These are phyloP conservation scores for Yamadazyma atlantica DNA, from an alignment of 1,139 yeast species.

Conservation along the genomic window DNA sequence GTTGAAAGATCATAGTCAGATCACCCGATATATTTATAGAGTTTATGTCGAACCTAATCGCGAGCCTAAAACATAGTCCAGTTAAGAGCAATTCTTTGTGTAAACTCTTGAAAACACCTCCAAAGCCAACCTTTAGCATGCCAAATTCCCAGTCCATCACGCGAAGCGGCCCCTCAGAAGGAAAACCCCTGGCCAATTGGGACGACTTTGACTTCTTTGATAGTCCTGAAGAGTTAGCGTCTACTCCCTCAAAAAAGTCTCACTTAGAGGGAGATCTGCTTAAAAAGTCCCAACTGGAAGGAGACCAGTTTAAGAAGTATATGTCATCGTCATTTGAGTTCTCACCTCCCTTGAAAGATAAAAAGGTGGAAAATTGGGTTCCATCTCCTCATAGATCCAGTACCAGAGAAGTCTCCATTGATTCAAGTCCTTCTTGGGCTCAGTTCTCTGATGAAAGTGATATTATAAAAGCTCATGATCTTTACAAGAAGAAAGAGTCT, in stretches of 20 bases:
- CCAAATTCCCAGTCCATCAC: background rate
- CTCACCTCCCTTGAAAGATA: background rate
- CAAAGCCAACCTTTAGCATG: background rate
- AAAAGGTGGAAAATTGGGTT: conserved; percentile 5
- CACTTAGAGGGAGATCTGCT: background rate
- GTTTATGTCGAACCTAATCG: background rate
- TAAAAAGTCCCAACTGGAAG: background rate
- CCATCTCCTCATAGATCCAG: background rate
- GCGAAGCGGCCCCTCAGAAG: background rate
- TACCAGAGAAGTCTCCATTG: background rate
- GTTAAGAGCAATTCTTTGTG: background rate
- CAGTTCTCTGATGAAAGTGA: conserved; percentile 5
- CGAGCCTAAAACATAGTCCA: background rate
- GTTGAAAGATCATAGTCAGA: too few species aligned
- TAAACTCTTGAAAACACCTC: background rate
- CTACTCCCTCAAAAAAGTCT: background rate
- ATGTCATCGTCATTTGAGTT: conserved; percentile 1
- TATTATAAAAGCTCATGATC: conserved; percentile 5
- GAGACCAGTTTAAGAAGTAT: background rate
- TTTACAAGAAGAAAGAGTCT: conserved; percentile 1
- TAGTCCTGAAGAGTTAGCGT: conserved; percentile 1
- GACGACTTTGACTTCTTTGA: conserved; percentile 1
- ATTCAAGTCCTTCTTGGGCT: conserved; percentile 2
- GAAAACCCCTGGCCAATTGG: background rate
- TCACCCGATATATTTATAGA: background rate